These are phyloP conservation scores for Asterophora lycoperdoides DNA, from an alignment of 768 basidiomycete species.

Conservation along the genomic window DNA sequence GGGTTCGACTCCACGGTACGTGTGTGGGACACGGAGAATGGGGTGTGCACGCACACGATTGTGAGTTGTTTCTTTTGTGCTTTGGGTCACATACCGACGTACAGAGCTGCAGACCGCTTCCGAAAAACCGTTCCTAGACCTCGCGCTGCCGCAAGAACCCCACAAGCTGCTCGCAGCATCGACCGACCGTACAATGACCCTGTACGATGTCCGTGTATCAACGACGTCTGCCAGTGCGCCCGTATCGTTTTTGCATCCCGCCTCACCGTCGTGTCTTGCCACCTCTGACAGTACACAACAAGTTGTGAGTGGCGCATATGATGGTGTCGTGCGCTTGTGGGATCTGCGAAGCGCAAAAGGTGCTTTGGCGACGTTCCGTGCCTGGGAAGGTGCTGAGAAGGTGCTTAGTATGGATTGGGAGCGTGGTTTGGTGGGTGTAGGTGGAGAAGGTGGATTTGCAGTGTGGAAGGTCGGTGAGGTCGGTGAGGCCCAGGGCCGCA, in stretches of 20 bases:
- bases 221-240: constrained; percentile 27
- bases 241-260: constrained; percentile 51
- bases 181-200: constrained; percentile 67
- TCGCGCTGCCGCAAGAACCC: constrained; percentile 37
- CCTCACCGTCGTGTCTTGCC: constrained; percentile 64
- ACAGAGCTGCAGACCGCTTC: constrained; percentile 47
- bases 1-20: constrained; percentile 90
- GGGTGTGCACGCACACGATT: constrained; percentile 65
- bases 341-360: constrained; percentile 67
- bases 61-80: constrained; percentile 36
- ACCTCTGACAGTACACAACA: constrained; percentile 37
- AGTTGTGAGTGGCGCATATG: constrained; percentile 70
- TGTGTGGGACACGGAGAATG: constrained; percentile 80
- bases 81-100: no score
- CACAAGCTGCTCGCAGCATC: constrained; percentile 56
- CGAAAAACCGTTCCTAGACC: constrained; percentile 71
- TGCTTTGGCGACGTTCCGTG: constrained; percentile 60
- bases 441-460: constrained; percentile 62
- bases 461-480: constrained; percentile 56
- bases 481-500: no score
- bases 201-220: constrained; percentile 62
- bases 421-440: constrained; percentile 50
- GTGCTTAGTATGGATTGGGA: constrained; percentile 59
- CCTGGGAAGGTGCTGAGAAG: constrained; percentile 54
- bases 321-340: constrained; percentile 75